Base-by-base conservation (phyloP, 169 alveolate species). In the Plasmodium falciparum region DNA sequence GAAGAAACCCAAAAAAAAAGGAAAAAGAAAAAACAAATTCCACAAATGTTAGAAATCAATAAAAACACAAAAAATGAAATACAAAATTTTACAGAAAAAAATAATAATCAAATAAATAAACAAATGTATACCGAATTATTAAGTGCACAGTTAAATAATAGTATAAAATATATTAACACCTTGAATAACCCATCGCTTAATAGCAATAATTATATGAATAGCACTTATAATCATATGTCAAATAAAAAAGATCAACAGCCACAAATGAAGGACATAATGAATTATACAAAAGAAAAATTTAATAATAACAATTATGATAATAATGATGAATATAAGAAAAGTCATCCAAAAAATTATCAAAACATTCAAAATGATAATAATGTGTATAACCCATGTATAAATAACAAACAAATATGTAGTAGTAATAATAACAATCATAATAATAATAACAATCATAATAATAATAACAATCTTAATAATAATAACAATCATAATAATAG, bases 61-160 rank as follows among this genome's bases (percentile, higher is more conserved):
- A 61, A 58, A 22, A 65, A 22, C 49, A 43, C 22, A 59, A 43
- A 61, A n/a, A 66, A 59, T 20, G 8, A 58, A 52, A 52, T 39
- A 45, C 74, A 74, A 15, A 20, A 26, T 15, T 22, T 26, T 12
- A 6, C 7, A 11, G 33, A 50, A 13, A 74, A 17, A 24, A 73
- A 11, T 24, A 66, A 43, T 13, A n/a, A 74, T 29, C 66, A 61
- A 47, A 74, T 59, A 74, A 59, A 74, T 49, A 29, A 50, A 12
- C 52, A 59, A 12, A 29, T 74, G n/a, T 17, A 59, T 20, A 74
- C 33, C 1, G 45, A 74, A 61, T 67, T 74, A 11, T 61, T 74
- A 15, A 74, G 17, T n/a, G n/a, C 43, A 12, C 24, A 74, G n/a
- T 33, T 74, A 39, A 61, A 43, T 74, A 74, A 61, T 33, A 74